phyloP scores from a whole-genome alignment of 305 asterid genomes.

The Lippia alba region DNA sequence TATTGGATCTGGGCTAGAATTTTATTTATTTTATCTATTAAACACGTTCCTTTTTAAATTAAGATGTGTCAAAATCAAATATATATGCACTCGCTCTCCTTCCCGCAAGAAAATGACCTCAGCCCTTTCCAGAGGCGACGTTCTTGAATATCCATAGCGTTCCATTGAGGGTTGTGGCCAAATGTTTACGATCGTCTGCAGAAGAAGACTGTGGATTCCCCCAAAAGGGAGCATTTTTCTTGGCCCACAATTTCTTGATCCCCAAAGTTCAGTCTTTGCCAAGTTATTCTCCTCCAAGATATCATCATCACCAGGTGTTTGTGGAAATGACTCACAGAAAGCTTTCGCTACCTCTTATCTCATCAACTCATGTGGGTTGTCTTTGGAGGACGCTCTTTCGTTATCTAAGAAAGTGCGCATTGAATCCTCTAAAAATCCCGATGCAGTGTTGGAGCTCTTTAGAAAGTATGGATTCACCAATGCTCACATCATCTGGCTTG shows the following conservation, averaged over 20 bases:
- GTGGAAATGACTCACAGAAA: background rate
- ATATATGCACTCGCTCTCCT: too few species aligned
- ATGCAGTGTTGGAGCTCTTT: conserved; percentile 17
- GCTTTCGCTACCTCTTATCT: conserved; percentile 38
- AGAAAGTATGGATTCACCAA: conserved; percentile 32
- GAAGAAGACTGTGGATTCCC: conserved; percentile 21
- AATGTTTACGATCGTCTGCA: conserved; percentile 24
- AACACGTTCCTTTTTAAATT: too few species aligned
- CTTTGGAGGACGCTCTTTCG: conserved; percentile 36
- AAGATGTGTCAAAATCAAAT: too few species aligned
- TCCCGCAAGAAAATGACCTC: too few species aligned
- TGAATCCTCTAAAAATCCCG: conserved; percentile 24
- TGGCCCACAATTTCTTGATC: conserved; percentile 20
- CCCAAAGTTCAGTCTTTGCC: background rate
- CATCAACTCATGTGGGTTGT: conserved; percentile 40
- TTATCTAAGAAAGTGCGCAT: conserved; percentile 35
- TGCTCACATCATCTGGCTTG: conserved; percentile 20
- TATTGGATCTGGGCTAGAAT: too few species aligned
- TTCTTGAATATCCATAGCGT: background rate
- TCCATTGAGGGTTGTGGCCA: background rate
- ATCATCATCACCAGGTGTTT: background rate
- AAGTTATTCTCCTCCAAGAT: conserved; percentile 9
- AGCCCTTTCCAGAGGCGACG: background rate
- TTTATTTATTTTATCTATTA: too few species aligned
- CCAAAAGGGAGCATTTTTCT: background rate